A percentile compares a stretch with the other conserved stretches of the same genome.
Evolutionary conservation across 2,329 filamentous ascomycete species (phyloP).

Genomic region (Elsinoe arachidis): DNA sequence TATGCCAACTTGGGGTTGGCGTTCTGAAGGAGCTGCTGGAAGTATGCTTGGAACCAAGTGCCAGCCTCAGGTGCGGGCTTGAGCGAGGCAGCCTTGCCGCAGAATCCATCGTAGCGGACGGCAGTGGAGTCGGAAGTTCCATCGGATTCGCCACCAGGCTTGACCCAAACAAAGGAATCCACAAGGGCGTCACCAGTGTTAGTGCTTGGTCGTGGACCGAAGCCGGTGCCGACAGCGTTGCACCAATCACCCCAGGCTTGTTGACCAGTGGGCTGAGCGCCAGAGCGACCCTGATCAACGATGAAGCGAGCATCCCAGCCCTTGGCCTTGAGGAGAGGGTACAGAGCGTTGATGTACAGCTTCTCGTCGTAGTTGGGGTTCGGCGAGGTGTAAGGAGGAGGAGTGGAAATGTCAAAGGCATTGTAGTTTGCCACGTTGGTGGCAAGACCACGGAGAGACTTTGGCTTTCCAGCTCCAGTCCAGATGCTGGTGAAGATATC

Average conservation of each 20-base stretch:
- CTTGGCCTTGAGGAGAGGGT: constrained; percentile 38
- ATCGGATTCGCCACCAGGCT: constrained; percentile 53
- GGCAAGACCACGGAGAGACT: constrained; percentile 43
- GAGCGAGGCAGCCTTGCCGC: background rate
- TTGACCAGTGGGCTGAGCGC: constrained; percentile 51
- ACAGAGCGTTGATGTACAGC: constrained; percentile 43
- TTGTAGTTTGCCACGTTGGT: constrained; percentile 55
- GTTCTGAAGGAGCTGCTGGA: constrained; percentile 29
- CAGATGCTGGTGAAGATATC: constrained; percentile 41
- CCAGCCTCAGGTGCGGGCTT: constrained; percentile 57
- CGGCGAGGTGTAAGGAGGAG: constrained; percentile 36
- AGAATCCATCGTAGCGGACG: background rate
- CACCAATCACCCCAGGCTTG: constrained; percentile 47
- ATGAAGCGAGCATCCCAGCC: constrained; percentile 50
- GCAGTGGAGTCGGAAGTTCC: constrained; percentile 12
- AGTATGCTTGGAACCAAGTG: constrained; percentile 52
- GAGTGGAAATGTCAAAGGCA: constrained; percentile 39
- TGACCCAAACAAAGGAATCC: constrained; percentile 64
- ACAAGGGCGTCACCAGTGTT: constrained; percentile 50
- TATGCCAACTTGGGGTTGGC: constrained; percentile 23
- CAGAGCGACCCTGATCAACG: constrained; percentile 51
- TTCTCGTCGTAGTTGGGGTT: constrained; percentile 47
- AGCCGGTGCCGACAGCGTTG: constrained; percentile 42
- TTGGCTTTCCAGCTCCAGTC: constrained; percentile 38
- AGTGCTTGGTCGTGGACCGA: constrained; percentile 55